phyloP scores from a whole-genome alignment of 345 rosid species.

The Rhodomyrtus tomentosa region DNA sequence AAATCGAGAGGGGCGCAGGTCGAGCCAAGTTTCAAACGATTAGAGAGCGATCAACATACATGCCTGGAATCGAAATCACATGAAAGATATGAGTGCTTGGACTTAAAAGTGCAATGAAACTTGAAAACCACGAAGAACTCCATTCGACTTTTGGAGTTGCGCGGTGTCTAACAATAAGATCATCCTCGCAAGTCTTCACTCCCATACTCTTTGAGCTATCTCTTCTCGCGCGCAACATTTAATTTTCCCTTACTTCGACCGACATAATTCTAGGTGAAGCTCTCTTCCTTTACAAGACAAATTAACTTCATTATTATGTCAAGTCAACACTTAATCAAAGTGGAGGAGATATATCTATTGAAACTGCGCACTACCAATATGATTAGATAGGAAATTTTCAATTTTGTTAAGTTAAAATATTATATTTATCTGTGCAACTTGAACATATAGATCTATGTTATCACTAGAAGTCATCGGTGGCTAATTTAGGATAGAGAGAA shows the following conservation, averaged over 20 bases:
- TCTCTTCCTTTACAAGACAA: not conserved
- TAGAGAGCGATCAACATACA: not conserved
- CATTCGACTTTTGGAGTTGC: not conserved
- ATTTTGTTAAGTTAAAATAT: not conserved
- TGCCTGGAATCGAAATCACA: not conserved
- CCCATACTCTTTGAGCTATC: not conserved
- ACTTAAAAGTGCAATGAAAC: not conserved
- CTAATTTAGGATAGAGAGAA: not conserved
- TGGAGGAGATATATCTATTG: not conserved
- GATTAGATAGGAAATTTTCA: not conserved
- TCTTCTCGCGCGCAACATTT: not conserved
- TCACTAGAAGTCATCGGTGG: not conserved
- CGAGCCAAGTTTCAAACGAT: too few relatives aligned
- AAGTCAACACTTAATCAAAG: not conserved
- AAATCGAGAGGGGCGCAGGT: not conserved
- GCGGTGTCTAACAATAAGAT: not conserved
- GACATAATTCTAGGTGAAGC: not conserved
- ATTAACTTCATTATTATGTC: not conserved
- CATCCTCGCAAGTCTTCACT: not conserved
- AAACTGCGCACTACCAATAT: not conserved
- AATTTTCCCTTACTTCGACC: not conserved
- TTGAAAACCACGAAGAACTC: not conserved
- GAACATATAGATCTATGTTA: not conserved
- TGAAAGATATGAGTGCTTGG: not conserved
- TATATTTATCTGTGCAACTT: not conserved